Evolutionary conservation across 805 yeast species (phyloP), one percentile per base, ranked within the genome.

Genomic region (Suhomyces tanzawaensis): DNA sequence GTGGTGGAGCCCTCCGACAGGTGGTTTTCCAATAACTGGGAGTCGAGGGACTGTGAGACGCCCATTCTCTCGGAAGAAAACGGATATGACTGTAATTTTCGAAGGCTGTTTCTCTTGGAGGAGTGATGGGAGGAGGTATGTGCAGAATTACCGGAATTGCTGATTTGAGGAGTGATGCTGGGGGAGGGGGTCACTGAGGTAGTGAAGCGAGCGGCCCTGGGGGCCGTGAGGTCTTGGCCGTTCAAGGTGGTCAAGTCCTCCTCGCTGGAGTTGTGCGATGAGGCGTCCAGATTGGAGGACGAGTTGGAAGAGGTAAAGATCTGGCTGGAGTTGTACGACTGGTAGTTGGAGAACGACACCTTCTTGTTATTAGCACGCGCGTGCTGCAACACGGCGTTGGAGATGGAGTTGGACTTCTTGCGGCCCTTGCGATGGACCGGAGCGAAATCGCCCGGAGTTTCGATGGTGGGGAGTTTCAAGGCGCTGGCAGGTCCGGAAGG

Each of bases 361-460:
- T 53, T 55, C 34, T 53, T 53, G 31, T 37, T 34, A 17, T 42
- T 41, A 12, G 39, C 41, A 14, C 55, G 44, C 41, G 52, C 55
- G 22, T 50, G 51, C 35, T 45, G 52, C 19, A 56, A 47, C 17
- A 53, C 47, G 19, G 55, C 61, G 36, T 55, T 56, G 34, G 55
- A 48, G 16, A 56, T 52, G n/a, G 58, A 49, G 30, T 51, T 45
- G 29, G 60, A 48, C 30, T 45, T 45, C 19, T 30, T 25, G 26
- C 49, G 41, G 21, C 42, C 36, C 19, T 22, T 32, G 16, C 13
- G 24, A 18, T 9, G 22, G 14, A 14, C 6, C 32, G 23, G 23
- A 7, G 23, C 19, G 16, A 15, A 17, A 5, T 17, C 23, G 23
- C n/a, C 19, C 32, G 21, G 32, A 17, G 17, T 12, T 25, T 25